Evolutionary conservation across 2,329 filamentous ascomycete species (phyloP).

Genomic region (Stagonosporopsis cucurbitacearum): DNA sequence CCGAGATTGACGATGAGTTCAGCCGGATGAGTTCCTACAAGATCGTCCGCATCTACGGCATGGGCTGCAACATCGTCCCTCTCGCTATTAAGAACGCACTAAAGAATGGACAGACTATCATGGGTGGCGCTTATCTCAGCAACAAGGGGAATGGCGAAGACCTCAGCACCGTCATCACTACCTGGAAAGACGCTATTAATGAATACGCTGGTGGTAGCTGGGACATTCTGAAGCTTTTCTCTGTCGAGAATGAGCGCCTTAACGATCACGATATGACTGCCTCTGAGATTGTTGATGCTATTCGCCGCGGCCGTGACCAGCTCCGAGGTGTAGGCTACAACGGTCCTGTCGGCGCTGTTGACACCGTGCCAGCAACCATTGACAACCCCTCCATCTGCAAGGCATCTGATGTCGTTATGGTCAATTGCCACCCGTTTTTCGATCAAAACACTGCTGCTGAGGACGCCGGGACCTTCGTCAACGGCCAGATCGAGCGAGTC

Average conservation of each 20-base stretch:
- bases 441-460: slow-evolving; percentile 66
- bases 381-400: slow-evolving; percentile 73
- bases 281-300: slow-evolving; percentile 62
- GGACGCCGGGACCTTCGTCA: slow-evolving; percentile 71
- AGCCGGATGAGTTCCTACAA: slow-evolving; percentile 64
- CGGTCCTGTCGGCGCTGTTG: slow-evolving; percentile 79
- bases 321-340: slow-evolving; percentile 70
- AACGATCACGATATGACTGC: slow-evolving; percentile 59
- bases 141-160: slow-evolving; percentile 50
- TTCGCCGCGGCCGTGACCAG: slow-evolving; percentile 63
- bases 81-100: slow-evolving; percentile 69
- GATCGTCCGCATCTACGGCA: slow-evolving; percentile 77
- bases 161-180: slow-evolving; percentile 60
- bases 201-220: slow-evolving; percentile 62
- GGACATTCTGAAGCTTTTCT: slow-evolving; percentile 72
- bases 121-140: slow-evolving; percentile 76
- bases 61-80: slow-evolving; percentile 76
- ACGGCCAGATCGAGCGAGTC: slow-evolving; percentile 60
- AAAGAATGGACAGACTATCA: slow-evolving; percentile 70
- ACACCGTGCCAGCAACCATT: slow-evolving; percentile 75
- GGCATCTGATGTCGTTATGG: slow-evolving; percentile 77
- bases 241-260: slow-evolving; percentile 82
- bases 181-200: slow-evolving; percentile 65
- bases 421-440: slow-evolving; percentile 87
- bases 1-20: slow-evolving; percentile 71